phyloP scores from a whole-genome alignment of 2,329 filamentous ascomycete species.

The Fusarium solani-melongenae region DNA sequence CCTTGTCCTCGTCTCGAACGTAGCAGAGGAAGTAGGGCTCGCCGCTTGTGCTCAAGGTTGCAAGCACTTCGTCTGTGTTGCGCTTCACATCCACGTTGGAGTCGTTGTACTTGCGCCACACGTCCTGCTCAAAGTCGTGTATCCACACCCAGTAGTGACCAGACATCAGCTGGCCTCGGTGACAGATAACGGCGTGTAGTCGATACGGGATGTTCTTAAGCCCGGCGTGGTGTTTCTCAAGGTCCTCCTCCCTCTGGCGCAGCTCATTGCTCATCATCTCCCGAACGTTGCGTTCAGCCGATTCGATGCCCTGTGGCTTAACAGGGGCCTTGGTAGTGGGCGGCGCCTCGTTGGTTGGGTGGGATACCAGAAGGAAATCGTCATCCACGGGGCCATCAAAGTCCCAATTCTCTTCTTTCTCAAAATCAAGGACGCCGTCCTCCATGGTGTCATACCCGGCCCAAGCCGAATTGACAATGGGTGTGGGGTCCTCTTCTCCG shows the following conservation, averaged over 20 bases:
- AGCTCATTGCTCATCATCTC: conserved; percentile 61
- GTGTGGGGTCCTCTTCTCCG: background rate
- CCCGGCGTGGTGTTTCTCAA: conserved; percentile 54
- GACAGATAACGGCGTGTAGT: conserved; percentile 93
- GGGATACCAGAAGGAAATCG: conserved; percentile 47
- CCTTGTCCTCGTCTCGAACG: conserved; percentile 74
- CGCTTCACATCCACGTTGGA: conserved; percentile 77
- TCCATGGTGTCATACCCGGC: conserved; percentile 5
- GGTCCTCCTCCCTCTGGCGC: conserved; percentile 39
- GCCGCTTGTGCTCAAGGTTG: conserved; percentile 72
- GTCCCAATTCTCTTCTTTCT: conserved; percentile 47
- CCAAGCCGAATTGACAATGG: background rate
- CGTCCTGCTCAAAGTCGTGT: conserved; percentile 81
- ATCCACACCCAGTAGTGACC: conserved; percentile 99
- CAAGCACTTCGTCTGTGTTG: conserved; percentile 75
- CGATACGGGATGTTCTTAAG: conserved; percentile 78
- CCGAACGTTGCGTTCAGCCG: conserved; percentile 45
- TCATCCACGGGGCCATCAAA: conserved; percentile 54
- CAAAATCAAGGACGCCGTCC: conserved; percentile 3
- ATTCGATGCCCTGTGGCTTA: conserved; percentile 28
- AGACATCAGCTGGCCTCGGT: conserved; percentile 76
- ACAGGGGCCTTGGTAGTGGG: background rate
- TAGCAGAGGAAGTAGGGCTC: conserved; percentile 89
- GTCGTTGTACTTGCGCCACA: conserved; percentile 97
- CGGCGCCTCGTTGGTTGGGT: conserved; percentile 10